Base-by-base conservation (phyloP, 139 green algal genomes). In the Picochlorum sp. region DNA sequence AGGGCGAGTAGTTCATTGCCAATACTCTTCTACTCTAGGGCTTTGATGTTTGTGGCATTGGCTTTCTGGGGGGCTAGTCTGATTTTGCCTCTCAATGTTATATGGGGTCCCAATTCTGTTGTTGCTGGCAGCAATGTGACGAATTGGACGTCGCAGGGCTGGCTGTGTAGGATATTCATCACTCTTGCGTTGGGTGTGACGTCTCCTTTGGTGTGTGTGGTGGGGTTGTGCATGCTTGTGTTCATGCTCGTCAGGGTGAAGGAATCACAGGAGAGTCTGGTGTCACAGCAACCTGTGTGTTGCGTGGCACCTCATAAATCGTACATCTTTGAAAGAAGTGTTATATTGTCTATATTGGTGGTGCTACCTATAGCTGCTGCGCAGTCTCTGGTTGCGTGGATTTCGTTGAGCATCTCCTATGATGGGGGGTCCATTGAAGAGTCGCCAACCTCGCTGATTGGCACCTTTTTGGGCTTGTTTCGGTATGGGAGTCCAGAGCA, bases 101-200 rank as follows among this genome's bases (percentile, higher is more conserved):
- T 77, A n/a, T 77, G 71, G 71, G 65, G 71, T 13, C 13, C 59
- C 44, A 66, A 60, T 54, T 77, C 71, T 18, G 24, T 73, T 3
- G 10, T 72, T 16, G 50, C 66, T 16, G 30, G 38, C 2, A 28
- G 16, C 1, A 47, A 31, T 11, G 54, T 73, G 30, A 65, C 64
- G 4, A 31, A n/a, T 45, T 77, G 71, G 71, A 65, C 71, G 0
- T 44, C 54, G 13, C 21, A 56, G 0, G 71, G 71, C 5, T 73
- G 71, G 65, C 52, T 73, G n/a, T 77, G 71, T 37, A 30, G 71
- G 3, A 62, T 69, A 11, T 77, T 70, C 51, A 41, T 77, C 4
- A 73, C 71, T n/a, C 58, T 28, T 5, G 10, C 38, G 1, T 50
- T 77, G 26, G 71, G 71, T 14, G 23, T 77, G 20, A 37, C 66